These are phyloP conservation scores for Trebouxia sp. DNA, from an alignment of 139 green algal species.

Conservation along the genomic window DNA sequence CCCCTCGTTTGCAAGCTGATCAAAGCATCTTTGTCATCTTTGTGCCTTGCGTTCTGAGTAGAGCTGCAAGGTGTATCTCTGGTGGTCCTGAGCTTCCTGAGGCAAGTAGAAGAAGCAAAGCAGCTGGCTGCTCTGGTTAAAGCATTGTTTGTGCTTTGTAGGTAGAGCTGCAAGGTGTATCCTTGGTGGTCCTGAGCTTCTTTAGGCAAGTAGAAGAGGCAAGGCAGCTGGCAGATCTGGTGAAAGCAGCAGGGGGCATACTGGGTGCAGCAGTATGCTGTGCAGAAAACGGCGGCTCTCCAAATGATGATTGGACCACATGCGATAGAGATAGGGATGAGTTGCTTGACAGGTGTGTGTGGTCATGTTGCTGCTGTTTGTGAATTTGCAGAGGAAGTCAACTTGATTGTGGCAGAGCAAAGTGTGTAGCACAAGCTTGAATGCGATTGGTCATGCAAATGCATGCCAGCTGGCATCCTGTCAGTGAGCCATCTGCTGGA, in stretches of 20 bases:
- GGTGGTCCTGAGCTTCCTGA: conserved; percentile 3
- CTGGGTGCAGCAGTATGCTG: conserved; percentile 75
- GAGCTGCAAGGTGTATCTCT: neutral
- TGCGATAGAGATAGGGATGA: conserved; percentile 58
- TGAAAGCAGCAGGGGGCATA: conserved; percentile 54
- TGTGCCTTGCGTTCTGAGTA: too few relatives aligned
- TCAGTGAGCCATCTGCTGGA: too few relatives aligned
- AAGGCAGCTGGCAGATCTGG: conserved; percentile 54
- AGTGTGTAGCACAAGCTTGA: too few relatives aligned
- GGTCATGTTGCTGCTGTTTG: neutral
- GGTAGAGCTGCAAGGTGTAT: conserved; percentile 73
- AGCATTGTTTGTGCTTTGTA: neutral
- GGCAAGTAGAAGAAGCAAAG: neutral
- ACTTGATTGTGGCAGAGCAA: too few relatives aligned
- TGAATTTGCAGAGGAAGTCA: too few relatives aligned
- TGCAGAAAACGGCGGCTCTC: conserved; percentile 58
- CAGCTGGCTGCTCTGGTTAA: neutral
- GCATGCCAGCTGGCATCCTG: too few relatives aligned
- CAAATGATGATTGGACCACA: conserved; percentile 71
- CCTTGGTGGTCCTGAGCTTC: conserved; percentile 63
- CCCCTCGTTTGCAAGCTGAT: too few relatives aligned
- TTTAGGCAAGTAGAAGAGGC: conserved; percentile 60
- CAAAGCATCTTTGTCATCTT: too few relatives aligned
- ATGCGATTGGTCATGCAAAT: too few relatives aligned
- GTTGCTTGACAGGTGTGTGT: conserved; percentile 62